A percentile compares a stretch with the other conserved stretches of the same genome.
Conservation (phyloP, 73 alveolate genomes). For the Blepharisma stoltei region DNA sequence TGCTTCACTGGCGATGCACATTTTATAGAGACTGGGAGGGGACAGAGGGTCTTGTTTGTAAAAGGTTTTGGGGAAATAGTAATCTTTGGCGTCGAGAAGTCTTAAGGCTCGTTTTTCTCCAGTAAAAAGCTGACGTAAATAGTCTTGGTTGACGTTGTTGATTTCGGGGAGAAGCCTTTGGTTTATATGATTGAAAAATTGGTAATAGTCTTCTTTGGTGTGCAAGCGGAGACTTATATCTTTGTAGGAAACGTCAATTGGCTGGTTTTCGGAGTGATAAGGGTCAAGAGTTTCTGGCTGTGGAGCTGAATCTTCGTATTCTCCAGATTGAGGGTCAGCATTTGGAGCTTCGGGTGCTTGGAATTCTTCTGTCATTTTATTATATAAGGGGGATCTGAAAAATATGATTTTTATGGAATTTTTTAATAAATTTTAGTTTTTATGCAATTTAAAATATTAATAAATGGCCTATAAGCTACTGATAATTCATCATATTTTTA, state of each 20-base stretch:
- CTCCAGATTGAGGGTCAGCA: too few species aligned
- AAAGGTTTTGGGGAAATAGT: neutral
- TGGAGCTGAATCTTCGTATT: too few species aligned
- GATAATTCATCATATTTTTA: too few species aligned
- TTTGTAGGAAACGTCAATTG: neutral
- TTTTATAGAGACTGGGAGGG: neutral
- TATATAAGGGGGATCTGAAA: too few species aligned
- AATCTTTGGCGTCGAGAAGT: neutral
- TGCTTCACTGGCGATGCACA: neutral
- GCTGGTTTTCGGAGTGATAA: neutral
- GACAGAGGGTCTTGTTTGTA: neutral
- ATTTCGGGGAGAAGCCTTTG: neutral
- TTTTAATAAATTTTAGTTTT: too few species aligned
- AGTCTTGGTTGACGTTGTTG: neutral
- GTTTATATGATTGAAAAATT: neutral
- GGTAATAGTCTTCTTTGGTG: constrained; percentile 3
- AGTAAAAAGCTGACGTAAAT: neutral
- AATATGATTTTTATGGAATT: too few species aligned
- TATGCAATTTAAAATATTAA: too few species aligned
- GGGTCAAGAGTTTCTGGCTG: too few species aligned
- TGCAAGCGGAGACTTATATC: neutral
- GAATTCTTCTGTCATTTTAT: too few species aligned
- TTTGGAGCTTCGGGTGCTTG: too few species aligned
- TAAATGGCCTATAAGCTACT: too few species aligned
- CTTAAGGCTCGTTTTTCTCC: neutral